A percentile compares a stretch with the other conserved stretches of the same genome.
phyloP scores from a whole-genome alignment of 768 basidiomycete species.

The Albatrellus ellisii region DNA sequence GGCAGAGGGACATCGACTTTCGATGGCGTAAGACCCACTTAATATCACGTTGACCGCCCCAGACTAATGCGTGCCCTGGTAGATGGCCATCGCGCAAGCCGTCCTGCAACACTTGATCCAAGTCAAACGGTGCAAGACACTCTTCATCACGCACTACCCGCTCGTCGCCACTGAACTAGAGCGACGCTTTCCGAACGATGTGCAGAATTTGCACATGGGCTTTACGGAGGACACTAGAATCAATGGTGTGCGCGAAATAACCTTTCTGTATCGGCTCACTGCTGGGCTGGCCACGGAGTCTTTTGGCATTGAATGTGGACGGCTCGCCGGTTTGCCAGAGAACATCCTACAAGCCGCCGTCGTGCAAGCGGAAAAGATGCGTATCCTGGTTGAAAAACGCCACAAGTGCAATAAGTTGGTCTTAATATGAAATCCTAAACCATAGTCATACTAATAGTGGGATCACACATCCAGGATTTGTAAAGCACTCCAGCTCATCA shows the following conservation, averaged over 20 bases:
- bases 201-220: slow-evolving; percentile 81
- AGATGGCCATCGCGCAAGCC: slow-evolving; percentile 84
- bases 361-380: slow-evolving; percentile 37
- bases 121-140: slow-evolving; percentile 47
- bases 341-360: slow-evolving; percentile 49
- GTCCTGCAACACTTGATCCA: slow-evolving; percentile 61
- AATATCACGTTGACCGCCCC: background rate
- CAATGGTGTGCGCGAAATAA: slow-evolving; percentile 67
- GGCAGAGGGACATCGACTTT: slow-evolving; percentile 88
- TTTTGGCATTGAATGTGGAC: slow-evolving; percentile 87
- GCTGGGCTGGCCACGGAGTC: slow-evolving; percentile 69
- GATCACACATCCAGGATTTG: slow-evolving; percentile 3
- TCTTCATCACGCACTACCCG: slow-evolving; percentile 96
- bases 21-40: slow-evolving; percentile 43
- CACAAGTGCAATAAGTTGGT: slow-evolving; percentile 35
- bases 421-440: background rate
- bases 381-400: slow-evolving; percentile 35
- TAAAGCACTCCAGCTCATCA: background rate
- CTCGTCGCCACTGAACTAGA: slow-evolving; percentile 60
- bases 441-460: background rate
- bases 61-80: slow-evolving; percentile 12
- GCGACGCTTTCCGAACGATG: slow-evolving; percentile 39
- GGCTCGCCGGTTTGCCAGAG: slow-evolving; percentile 75
- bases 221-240: slow-evolving; percentile 57
- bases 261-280: slow-evolving; percentile 73